Evolutionary conservation across 371 early-diverging fungal genomes (phyloP).

Genomic region (Mucor plumbeus): DNA sequence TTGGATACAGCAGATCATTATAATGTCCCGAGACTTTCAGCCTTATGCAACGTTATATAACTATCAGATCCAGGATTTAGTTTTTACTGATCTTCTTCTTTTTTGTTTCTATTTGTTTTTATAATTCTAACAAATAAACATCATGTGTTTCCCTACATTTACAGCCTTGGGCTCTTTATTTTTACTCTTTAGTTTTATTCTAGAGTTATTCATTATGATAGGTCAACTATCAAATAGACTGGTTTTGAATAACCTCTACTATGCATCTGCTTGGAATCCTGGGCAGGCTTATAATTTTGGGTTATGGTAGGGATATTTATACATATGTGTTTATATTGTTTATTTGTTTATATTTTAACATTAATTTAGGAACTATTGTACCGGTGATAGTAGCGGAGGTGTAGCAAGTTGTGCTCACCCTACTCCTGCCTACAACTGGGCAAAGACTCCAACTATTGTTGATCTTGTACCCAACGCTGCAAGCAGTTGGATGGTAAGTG

Average conservation of each 20-base stretch:
- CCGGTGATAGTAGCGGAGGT: slow-evolving; percentile 17
- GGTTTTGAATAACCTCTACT: background rate
- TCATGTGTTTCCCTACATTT: slow-evolving; percentile 4
- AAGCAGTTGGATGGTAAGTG: slow-evolving; percentile 6
- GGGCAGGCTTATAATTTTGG: background rate
- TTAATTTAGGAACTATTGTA: slow-evolving; percentile 36
- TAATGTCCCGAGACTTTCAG: slow-evolving; percentile 13
- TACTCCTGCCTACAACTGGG: slow-evolving; percentile 46
- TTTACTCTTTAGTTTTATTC: slow-evolving; percentile 1
- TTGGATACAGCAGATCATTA: background rate
- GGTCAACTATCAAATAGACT: background rate
- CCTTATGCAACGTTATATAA: slow-evolving; percentile 2
- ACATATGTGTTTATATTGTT: background rate
- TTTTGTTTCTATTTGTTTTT: background rate
- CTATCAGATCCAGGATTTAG: background rate
- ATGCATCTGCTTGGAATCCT: background rate
- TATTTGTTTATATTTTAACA: slow-evolving; percentile 7
- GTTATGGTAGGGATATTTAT: background rate
- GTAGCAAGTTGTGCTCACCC: slow-evolving; percentile 22
- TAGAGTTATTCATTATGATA: slow-evolving; percentile 8
- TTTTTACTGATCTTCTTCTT: background rate
- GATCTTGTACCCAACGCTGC: slow-evolving; percentile 19
- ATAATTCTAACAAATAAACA: background rate
- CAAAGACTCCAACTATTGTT: slow-evolving; percentile 36
- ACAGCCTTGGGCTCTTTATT: slow-evolving; percentile 6